Base-by-base conservation (phyloP, 116 monocot genomes). In the Cymodocea nodosa region DNA sequence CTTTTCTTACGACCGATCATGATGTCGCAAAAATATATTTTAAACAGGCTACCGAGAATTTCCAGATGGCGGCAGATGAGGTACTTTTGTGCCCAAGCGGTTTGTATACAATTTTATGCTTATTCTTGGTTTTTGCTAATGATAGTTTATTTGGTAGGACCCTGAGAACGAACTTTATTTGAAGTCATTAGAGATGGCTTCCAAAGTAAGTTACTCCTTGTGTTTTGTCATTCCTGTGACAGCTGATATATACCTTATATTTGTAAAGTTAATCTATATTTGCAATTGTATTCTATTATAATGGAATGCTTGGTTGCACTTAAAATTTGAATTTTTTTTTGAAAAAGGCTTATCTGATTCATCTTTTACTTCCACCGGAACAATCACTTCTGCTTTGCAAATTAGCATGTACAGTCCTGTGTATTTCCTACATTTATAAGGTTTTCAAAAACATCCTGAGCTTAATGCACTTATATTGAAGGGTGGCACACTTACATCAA, bases 181-280 rank as follows among this genome's bases (percentile, higher is more conserved):
- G 15, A 87, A 87, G 68, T 87, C 92, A 2, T 61, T 92, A 61
- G 92, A 92, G 15, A 77, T 92, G 69, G 62, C 87, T 50, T 18
- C 69, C 12, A 92, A 84, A 76, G 92, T 85, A 74, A 66, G 51
- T 18, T 24, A 36, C 4, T 12, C n/a, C 17, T 18, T 36, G 0
- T 0, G n/a, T 39, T 19, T 15, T 18, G 8, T 30, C 30, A 30
- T 30, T 30, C 3, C 30, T 13, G 35, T 7, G 9, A 36, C n/a
- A n/a, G 15, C 37, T 18, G 0, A 18, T 9, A 16, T 17, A 50
- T 50, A 14, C 4, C 60, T 34, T 60, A 11, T 20, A 34, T 2
- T 34, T 60, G 15, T 35, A 34, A 35, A 60, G 12, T 44, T 60
- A 60, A 16, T 7, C 30, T 60, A 34, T 22, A 60, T 35, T 23